Conservation (phyloP, 2,329 filamentous ascomycete genomes). For the Fusarium haematococcum region DNA sequence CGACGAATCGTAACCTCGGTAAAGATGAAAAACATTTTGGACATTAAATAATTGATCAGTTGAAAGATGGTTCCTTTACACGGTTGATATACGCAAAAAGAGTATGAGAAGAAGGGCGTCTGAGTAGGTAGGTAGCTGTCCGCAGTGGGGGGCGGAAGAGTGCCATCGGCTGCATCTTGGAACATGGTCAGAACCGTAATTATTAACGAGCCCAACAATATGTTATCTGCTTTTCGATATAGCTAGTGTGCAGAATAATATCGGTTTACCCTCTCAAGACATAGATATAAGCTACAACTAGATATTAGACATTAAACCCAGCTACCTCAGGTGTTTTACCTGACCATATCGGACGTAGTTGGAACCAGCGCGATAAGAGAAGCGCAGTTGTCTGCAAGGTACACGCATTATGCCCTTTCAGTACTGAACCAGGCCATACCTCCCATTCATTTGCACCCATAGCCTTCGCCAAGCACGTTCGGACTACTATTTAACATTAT, state of each 20-base stretch:
- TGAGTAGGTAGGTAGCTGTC: background rate
- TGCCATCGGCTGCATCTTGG: background rate
- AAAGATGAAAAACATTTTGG: background rate
- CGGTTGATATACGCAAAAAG: background rate
- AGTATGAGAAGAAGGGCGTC: background rate
- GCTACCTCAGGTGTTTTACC: background rate
- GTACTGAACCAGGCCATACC: background rate
- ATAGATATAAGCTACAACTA: too few relatives aligned
- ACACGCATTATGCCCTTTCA: background rate
- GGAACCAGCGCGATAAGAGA: background rate
- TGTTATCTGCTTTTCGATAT: background rate
- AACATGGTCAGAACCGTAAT: background rate
- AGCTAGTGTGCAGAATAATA: background rate
- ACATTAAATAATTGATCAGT: background rate
- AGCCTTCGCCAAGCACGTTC: rapidly evolving
- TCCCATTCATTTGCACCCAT: too few relatives aligned
- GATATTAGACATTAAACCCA: too few relatives aligned
- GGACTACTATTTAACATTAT: background rate
- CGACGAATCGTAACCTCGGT: background rate
- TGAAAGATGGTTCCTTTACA: background rate
- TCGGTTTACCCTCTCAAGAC: too few relatives aligned
- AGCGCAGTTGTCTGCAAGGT: background rate
- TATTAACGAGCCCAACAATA: background rate
- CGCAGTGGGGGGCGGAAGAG: background rate
- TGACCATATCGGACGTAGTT: background rate